Evolutionary conservation across 2,329 filamentous ascomycete genomes (phyloP).

Genomic region (Scopulariopsis brevicaulis): DNA sequence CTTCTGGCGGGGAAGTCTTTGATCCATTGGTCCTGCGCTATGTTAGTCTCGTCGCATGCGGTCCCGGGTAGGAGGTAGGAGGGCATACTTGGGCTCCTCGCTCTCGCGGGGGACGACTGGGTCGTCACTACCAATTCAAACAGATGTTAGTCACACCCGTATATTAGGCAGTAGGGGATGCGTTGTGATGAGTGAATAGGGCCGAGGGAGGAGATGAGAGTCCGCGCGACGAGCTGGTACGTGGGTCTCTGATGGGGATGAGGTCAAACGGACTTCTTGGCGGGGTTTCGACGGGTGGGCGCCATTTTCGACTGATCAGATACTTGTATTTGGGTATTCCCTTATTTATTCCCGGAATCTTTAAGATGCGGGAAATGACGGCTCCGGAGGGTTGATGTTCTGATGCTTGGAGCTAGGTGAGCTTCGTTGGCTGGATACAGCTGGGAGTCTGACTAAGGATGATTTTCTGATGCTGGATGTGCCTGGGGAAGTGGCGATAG

Average conservation of each 20-base stretch:
- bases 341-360: neutral
- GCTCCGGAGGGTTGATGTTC: too few relatives aligned
- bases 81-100: neutral
- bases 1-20: neutral
- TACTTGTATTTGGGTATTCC: neutral
- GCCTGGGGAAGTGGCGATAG: too few relatives aligned
- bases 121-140: neutral
- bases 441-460: too few relatives aligned
- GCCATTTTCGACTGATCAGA: neutral
- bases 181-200: neutral
- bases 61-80: too few relatives aligned
- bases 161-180: neutral
- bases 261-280: neutral
- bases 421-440: too few relatives aligned
- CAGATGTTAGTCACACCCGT: neutral
- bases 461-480: too few relatives aligned
- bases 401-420: too few relatives aligned
- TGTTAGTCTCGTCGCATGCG: neutral
- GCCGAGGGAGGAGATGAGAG: neutral
- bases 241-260: neutral
- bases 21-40: neutral
- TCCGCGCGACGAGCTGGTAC: neutral
- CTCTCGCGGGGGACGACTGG: too few relatives aligned
- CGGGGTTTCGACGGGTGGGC: neutral
- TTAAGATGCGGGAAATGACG: neutral